phyloP scores from a whole-genome alignment of 495 filamentous ascomycete species.

The Aspergillus sparsus region DNA sequence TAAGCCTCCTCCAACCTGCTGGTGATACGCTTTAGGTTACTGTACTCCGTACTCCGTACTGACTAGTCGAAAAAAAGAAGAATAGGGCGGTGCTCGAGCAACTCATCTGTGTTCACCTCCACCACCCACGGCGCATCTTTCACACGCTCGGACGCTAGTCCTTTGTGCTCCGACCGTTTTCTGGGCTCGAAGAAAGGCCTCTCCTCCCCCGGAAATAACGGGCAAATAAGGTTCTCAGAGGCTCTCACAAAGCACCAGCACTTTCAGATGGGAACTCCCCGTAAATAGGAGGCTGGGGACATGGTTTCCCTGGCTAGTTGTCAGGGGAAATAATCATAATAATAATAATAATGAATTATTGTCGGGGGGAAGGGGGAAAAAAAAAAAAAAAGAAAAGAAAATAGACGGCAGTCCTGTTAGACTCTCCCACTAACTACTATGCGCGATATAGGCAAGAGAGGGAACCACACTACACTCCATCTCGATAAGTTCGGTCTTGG shows the following conservation, averaged over 20 bases:
- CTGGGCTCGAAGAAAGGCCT: conserved; percentile 14
- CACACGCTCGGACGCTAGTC: conserved; percentile 22
- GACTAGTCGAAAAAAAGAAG: conserved; percentile 20
- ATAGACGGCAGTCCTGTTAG: conserved; percentile 19
- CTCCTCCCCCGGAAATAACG: conserved; percentile 12
- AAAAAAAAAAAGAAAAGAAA: conserved; percentile 15
- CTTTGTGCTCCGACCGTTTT: conserved; percentile 21
- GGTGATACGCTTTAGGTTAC: conserved; percentile 20
- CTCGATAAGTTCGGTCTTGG: conserved; percentile 13
- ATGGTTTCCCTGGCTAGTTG: conserved; percentile 4
- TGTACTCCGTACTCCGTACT: conserved; percentile 20
- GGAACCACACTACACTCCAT: conserved; percentile 16
- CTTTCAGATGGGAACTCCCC: conserved; percentile 6
- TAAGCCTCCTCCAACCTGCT: conserved; percentile 5
- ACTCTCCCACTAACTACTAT: conserved; percentile 14
- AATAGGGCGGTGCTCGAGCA: conserved; percentile 18
- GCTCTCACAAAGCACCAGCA: conserved; percentile 15
- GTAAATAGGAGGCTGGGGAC: conserved; percentile 10
- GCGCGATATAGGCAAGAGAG: conserved; percentile 20
- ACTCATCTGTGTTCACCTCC: conserved; percentile 13
- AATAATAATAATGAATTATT: conserved; percentile 7
- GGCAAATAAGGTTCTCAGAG: conserved; percentile 26
- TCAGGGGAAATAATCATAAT: conserved; percentile 3
- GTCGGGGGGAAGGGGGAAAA: conserved; percentile 1
- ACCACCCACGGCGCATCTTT: conserved; percentile 15